phyloP scores from a whole-genome alignment of 2,329 filamentous ascomycete genomes.

The Fusarium sp. region DNA sequence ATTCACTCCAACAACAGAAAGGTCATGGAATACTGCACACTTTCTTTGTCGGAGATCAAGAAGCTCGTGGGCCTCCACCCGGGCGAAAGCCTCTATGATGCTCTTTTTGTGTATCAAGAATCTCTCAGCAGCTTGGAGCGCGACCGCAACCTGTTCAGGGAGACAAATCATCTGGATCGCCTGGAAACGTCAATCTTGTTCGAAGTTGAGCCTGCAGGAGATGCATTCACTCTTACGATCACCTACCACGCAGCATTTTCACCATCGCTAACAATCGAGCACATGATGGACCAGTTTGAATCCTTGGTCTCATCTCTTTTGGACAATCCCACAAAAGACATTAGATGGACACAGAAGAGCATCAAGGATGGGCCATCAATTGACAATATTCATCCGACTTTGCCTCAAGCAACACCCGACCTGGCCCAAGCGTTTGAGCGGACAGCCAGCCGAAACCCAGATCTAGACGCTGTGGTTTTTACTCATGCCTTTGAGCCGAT shows the following conservation, averaged over 20 bases:
- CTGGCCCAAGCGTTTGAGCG: slow-evolving; percentile 70
- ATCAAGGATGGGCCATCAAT: slow-evolving; percentile 62
- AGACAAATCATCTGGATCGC: slow-evolving; percentile 76
- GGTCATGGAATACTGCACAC: slow-evolving; percentile 73
- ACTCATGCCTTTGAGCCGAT: slow-evolving; percentile 55
- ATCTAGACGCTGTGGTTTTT: slow-evolving; percentile 76
- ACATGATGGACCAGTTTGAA: slow-evolving; percentile 75
- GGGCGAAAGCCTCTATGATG: slow-evolving; percentile 78
- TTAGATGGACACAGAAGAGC: slow-evolving; percentile 29
- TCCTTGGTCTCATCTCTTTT: slow-evolving; percentile 58
- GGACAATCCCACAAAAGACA: slow-evolving; percentile 39
- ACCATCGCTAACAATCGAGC: slow-evolving; percentile 67
- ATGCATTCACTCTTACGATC: slow-evolving; percentile 60
- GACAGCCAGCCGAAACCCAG: slow-evolving; percentile 64
- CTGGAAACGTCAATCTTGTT: slow-evolving; percentile 84
- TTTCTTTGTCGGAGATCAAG: slow-evolving; percentile 80
- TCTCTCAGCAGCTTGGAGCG: slow-evolving; percentile 64
- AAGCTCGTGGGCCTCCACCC: slow-evolving; percentile 70
- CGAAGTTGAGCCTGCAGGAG: slow-evolving; percentile 77
- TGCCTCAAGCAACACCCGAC: slow-evolving; percentile 57
- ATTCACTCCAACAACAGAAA: slow-evolving; percentile 78
- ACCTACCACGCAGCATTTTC: slow-evolving; percentile 68
- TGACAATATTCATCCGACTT: slow-evolving; percentile 60
- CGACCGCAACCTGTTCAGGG: slow-evolving; percentile 58
- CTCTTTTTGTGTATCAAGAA: slow-evolving; percentile 89